These are phyloP conservation scores for cucumber (Cucumis sativus) DNA, from an alignment of 306 rosid species.

Conservation along the genomic window Cucumber_9930_V3 NC_026657.2:5857001-5857500, in stretches of 20 bases:
- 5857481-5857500: not conserved
- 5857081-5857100: not conserved
- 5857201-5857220: not conserved
- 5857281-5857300: conserved; percentile 70
- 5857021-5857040: not conserved
- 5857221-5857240: conserved; percentile 31
- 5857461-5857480: not conserved
- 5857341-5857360: conserved; percentile 86
- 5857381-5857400: conserved; percentile 76
- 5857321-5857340: conserved; percentile 63
- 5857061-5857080: not conserved
- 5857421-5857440: conserved; percentile 8
- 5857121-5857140: too few relatives aligned
- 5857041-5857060: not conserved
- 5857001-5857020: not conserved
- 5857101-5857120: too few relatives aligned
- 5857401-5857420: conserved; percentile 32
- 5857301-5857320: conserved; percentile 66
- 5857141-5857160: not conserved
- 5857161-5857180: not conserved
- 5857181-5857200: not conserved
- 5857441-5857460: not conserved
- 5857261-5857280: conserved; percentile 84
- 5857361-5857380: conserved; percentile 85
- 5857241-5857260: conserved; percentile 85